Evolutionary conservation across 495 filamentous ascomycete species (phyloP).

Genomic region (Cercophora samala): DNA sequence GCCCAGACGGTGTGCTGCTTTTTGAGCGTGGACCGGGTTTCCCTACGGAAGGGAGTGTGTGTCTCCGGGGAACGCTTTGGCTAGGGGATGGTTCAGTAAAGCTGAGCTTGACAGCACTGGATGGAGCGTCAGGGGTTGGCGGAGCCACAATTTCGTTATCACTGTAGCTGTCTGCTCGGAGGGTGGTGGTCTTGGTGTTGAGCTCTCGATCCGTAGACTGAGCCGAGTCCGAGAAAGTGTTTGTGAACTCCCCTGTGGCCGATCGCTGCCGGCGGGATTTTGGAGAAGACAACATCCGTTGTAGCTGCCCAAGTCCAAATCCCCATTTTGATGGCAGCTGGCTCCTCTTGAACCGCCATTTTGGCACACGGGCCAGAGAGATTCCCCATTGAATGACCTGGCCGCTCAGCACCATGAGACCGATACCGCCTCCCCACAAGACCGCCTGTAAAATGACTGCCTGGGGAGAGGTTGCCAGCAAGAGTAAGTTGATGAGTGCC

Average conservation of each 20-base stretch:
- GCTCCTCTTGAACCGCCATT: constrained; percentile 75
- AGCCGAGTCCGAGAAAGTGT: constrained; percentile 19
- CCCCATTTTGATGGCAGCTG: constrained; percentile 25
- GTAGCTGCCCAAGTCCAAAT: constrained; percentile 26
- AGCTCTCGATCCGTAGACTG: constrained; percentile 23
- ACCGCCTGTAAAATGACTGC: constrained; percentile 74
- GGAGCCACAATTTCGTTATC: constrained; percentile 9
- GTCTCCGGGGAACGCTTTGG: constrained; percentile 42
- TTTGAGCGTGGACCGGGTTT: constrained; percentile 31
- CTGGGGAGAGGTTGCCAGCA: constrained; percentile 79
- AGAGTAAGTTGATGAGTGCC: constrained; percentile 75
- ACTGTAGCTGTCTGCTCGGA: constrained; percentile 15
- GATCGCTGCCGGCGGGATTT: constrained; percentile 30
- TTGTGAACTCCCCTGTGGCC: constrained; percentile 12
- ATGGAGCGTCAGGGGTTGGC: background rate
- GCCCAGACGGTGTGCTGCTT: constrained; percentile 59
- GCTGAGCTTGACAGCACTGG: constrained; percentile 22
- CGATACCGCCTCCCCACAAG: constrained; percentile 83
- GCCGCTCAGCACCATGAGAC: constrained; percentile 66
- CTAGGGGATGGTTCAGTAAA: constrained; percentile 12
- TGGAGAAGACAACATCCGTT: constrained; percentile 29
- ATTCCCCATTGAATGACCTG: constrained; percentile 84
- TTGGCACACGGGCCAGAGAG: constrained; percentile 79
- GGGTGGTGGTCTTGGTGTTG: constrained; percentile 10
- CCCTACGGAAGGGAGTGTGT: constrained; percentile 48